Base-by-base conservation (phyloP, 2,329 filamentous ascomycete genomes). In the Tolypocladium endophyticum region DNA sequence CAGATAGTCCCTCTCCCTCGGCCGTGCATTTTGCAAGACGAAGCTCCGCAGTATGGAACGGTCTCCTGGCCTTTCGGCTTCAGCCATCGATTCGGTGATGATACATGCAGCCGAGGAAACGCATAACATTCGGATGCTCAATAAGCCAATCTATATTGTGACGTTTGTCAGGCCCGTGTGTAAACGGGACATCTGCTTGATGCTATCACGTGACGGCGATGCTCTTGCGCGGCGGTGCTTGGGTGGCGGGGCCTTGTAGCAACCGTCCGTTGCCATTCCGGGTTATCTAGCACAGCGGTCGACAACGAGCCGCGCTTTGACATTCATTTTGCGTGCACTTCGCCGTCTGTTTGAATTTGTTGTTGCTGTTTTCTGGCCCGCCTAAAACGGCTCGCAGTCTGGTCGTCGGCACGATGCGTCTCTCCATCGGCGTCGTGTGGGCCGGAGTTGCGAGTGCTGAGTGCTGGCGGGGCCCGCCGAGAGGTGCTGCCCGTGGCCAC, bases 381-480 rank as follows among this genome's bases (percentile, higher is more conserved):
- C 45, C 9, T 4, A 25, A 12, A 12, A 30, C 28, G 25, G 25
- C 18, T n/a, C 20, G 30, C 50, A 20, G 7, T 23, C 30, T 36
- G 11, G 50, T 54, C 47, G 16, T n/a, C 2, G 30, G n/a, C 12
- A 55, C 28, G 45, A 62, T 65, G 65, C 58, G 60, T 43, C 33
- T 62, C 30, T 59, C 39, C 47, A 45, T 63, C 35, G 58, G 61
- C 50, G 55, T 61, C 16, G 62, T 56, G 4, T 56, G 62, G 57
- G 61, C 50, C 38, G 52, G n/a, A 39, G 59, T 68, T 14, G 63
- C 60, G 43, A 56, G 61, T 23, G 56, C 65, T n/a, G 62, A 56
- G 35, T 3, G 8, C 35, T 36, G 35, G 43, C 39, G 62, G 39
- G 58, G 54, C 54, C 61, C 56, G 36, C 57, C 64, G 16, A 59